phyloP scores from a whole-genome alignment of 331 rosid genomes.

The Quercus lobata region DNA sequence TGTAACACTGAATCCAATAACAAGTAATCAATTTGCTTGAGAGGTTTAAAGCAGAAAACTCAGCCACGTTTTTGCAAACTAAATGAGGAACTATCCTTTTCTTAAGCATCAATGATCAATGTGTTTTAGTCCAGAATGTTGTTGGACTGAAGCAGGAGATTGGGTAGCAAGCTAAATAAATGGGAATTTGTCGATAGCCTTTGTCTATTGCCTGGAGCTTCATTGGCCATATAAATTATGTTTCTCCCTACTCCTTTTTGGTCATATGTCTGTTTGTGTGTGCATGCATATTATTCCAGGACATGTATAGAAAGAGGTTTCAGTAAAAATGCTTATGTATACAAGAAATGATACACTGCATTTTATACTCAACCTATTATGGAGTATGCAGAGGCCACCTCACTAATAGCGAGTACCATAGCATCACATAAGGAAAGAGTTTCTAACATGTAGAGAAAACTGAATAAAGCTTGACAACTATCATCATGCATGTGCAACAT shows the following conservation, averaged over 20 bases:
- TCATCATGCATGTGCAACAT: not conserved
- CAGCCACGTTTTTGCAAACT: not conserved
- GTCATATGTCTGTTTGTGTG: not conserved
- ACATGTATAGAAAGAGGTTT: not conserved
- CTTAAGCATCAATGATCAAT: not conserved
- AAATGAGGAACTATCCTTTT: not conserved
- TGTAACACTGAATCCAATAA: not conserved
- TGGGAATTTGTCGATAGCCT: not conserved
- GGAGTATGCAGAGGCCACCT: not conserved
- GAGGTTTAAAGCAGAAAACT: not conserved
- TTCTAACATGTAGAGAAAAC: not conserved
- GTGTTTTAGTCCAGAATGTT: not conserved
- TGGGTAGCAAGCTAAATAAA: not conserved
- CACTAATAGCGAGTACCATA: not conserved
- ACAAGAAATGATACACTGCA: not conserved
- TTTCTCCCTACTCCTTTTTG: not conserved
- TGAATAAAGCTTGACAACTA: not conserved
- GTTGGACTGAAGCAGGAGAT: not conserved
- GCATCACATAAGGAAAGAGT: not conserved
- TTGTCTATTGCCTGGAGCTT: not conserved
- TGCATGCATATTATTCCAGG: too few species aligned
- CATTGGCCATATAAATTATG: not conserved
- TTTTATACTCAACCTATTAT: not conserved
- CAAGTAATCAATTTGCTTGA: not conserved
- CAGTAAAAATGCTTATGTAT: not conserved